These are phyloP conservation scores for Fragosphaeria purpurea DNA, from an alignment of 2,329 filamentous ascomycete genomes.

Conservation along the genomic window DNA sequence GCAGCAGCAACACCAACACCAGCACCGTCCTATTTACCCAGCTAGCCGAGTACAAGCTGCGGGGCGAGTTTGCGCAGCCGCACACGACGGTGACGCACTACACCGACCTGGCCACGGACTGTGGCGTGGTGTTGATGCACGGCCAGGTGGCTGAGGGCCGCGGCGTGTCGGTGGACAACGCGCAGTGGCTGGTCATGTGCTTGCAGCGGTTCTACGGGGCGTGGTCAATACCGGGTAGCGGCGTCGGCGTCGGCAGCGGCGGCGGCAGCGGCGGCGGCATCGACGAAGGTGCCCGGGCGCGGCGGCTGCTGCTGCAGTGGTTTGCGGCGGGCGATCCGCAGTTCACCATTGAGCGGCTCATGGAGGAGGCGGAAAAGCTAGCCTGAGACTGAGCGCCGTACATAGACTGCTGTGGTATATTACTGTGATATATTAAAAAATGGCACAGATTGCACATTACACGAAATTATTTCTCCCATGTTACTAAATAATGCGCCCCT, in stretches of 20 bases:
- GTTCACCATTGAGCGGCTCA: conserved; percentile 74
- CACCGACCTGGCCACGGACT: conserved; percentile 62
- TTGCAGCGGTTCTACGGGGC: conserved; percentile 88
- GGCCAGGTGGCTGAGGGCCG: conserved; percentile 67
- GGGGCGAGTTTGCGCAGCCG: conserved; percentile 80
- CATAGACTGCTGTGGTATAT: not conserved
- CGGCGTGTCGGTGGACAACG: conserved; percentile 70
- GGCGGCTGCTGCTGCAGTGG: conserved; percentile 64
- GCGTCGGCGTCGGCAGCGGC: conserved; percentile 21
- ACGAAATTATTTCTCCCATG: no score
- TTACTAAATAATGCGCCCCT: no score
- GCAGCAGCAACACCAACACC: conserved; percentile 33
- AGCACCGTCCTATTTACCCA: conserved; percentile 86
- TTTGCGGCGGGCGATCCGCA: conserved; percentile 68
- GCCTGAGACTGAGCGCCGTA: conserved; percentile 23
- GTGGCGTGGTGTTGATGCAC: conserved; percentile 77
- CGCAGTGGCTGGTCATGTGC: conserved; percentile 84
- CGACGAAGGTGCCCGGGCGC: conserved; percentile 48
- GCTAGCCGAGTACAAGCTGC: conserved; percentile 82
- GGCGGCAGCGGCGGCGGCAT: conserved; percentile 26
- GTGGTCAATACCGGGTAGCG: conserved; percentile 31
- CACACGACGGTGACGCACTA: conserved; percentile 95
- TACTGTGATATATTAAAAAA: not conserved
- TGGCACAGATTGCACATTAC: not conserved
- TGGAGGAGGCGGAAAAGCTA: conserved; percentile 84